Evolutionary conservation across 495 filamentous ascomycete genomes (phyloP).

Genomic region (Trichocladium uniseriatum): DNA sequence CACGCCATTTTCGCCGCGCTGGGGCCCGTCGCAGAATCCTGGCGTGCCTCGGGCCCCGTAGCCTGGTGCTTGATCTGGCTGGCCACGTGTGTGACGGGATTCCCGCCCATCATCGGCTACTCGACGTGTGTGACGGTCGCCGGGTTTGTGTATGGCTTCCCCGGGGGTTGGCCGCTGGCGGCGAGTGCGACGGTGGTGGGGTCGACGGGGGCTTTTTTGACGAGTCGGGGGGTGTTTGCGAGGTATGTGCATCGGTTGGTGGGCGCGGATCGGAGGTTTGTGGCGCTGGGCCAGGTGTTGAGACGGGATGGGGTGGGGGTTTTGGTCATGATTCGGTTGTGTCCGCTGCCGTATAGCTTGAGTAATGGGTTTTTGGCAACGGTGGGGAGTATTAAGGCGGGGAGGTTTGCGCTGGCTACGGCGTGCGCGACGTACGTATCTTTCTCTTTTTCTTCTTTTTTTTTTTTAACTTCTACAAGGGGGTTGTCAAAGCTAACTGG

Average conservation of each 20-base stretch:
- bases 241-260: constrained; percentile 71
- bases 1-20: constrained; percentile 67
- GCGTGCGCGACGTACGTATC: constrained; percentile 42
- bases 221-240: constrained; percentile 67
- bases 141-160: constrained; percentile 92
- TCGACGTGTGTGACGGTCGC: constrained; percentile 74
- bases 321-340: constrained; percentile 85
- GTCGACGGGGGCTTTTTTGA: constrained; percentile 66
- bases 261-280: constrained; percentile 65
- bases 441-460: not conserved
- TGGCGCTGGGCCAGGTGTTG: constrained; percentile 51
- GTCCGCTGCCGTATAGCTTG: constrained; percentile 87
- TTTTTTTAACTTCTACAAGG: not conserved
- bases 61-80: constrained; percentile 78
- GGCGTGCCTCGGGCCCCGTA: constrained; percentile 50
- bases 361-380: constrained; percentile 92
- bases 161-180: constrained; percentile 82
- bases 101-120: constrained; percentile 90
- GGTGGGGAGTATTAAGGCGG: constrained; percentile 73
- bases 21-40: constrained; percentile 58
- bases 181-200: constrained; percentile 70
- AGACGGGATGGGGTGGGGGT: constrained; percentile 81
- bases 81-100: constrained; percentile 66
- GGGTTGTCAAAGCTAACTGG: not conserved
- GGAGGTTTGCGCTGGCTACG: constrained; percentile 72